These are phyloP conservation scores for Domatiomyces catenatus DNA, from an alignment of 2,329 filamentous ascomycete species.

Conservation along the genomic window DNA sequence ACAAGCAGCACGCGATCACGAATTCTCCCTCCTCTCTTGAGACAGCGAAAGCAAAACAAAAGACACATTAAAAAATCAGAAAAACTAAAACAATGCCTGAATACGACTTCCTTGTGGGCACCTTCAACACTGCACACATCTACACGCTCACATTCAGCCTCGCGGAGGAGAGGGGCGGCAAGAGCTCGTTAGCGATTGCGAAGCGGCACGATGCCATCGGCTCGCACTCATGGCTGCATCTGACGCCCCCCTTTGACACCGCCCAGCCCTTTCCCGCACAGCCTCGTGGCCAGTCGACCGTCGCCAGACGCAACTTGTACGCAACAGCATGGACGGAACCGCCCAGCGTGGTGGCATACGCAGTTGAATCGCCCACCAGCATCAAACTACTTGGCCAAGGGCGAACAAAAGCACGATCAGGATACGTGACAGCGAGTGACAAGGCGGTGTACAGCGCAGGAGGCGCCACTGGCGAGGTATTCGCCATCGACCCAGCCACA, in stretches of 20 bases:
- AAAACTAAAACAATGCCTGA: not conserved
- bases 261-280: conserved; percentile 3
- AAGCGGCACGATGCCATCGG: conserved; percentile 9
- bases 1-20: no score
- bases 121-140: conserved; percentile 17
- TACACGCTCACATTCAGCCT: conserved; percentile 16
- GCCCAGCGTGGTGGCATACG: conserved; percentile 14
- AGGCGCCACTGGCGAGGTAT: conserved; percentile 17
- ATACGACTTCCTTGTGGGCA: conserved; percentile 16
- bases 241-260: conserved; percentile 4
- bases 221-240: conserved; percentile 18
- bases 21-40: no score
- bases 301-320: conserved; percentile 5
- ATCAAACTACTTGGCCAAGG: conserved; percentile 13
- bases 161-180: not conserved
- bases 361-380: conserved; percentile 11
- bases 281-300: conserved; percentile 3
- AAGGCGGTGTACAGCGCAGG: conserved; percentile 15
- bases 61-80: no score
- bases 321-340: conserved; percentile 15
- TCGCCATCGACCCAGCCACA: conserved; percentile 11
- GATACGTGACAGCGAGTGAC: conserved; percentile 14
- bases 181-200: not conserved
- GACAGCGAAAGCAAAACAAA: no score
- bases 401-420: conserved; percentile 12